phyloP scores from a whole-genome alignment of 2,329 filamentous ascomycete genomes.

The Scedosporium boydii region DNA sequence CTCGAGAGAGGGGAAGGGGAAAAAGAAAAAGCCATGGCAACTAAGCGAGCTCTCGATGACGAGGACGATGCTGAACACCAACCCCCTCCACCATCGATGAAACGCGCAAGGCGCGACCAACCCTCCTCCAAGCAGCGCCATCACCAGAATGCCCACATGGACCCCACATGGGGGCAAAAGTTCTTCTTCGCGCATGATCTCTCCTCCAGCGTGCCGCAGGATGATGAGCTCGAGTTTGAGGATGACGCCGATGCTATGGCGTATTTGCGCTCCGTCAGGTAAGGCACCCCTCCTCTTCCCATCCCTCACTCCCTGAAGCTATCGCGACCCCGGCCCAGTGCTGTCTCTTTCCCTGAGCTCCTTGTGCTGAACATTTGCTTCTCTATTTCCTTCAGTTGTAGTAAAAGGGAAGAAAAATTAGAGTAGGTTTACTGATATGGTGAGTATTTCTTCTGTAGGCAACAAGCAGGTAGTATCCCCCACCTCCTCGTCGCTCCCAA shows the following conservation, averaged over 20 bases:
- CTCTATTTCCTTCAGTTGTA: slow-evolving; percentile 10
- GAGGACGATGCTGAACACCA: background rate
- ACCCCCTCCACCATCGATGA: background rate
- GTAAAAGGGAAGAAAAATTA: background rate
- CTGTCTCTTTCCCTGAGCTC: slow-evolving; percentile 7
- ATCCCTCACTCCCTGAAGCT: slow-evolving; percentile 18
- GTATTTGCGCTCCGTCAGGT: slow-evolving; percentile 65
- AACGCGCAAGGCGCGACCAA: slow-evolving; percentile 16
- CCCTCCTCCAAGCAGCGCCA: slow-evolving; percentile 22
- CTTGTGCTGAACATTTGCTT: slow-evolving; percentile 4
- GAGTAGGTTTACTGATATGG: slow-evolving; percentile 33
- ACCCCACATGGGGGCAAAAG: slow-evolving; percentile 62
- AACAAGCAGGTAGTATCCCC: slow-evolving; percentile 66
- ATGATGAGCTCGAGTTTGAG: slow-evolving; percentile 57
- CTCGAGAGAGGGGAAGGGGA: background rate
- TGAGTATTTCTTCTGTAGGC: slow-evolving; percentile 43
- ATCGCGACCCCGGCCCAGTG: background rate
- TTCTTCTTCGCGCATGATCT: slow-evolving; percentile 60
- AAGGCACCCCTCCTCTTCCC: slow-evolving; percentile 20
- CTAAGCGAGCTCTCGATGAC: slow-evolving; percentile 1
- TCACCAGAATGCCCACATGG: slow-evolving; percentile 36
- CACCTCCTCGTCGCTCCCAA: slow-evolving; percentile 58
- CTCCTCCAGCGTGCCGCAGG: slow-evolving; percentile 30
- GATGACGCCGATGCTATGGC: slow-evolving; percentile 58
- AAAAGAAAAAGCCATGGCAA: background rate